A percentile compares a stretch with the other conserved stretches of the same genome.
phyloP scores from a whole-genome alignment of 2,329 filamentous ascomycete genomes.

The Thielaviopsis punctulata region DNA sequence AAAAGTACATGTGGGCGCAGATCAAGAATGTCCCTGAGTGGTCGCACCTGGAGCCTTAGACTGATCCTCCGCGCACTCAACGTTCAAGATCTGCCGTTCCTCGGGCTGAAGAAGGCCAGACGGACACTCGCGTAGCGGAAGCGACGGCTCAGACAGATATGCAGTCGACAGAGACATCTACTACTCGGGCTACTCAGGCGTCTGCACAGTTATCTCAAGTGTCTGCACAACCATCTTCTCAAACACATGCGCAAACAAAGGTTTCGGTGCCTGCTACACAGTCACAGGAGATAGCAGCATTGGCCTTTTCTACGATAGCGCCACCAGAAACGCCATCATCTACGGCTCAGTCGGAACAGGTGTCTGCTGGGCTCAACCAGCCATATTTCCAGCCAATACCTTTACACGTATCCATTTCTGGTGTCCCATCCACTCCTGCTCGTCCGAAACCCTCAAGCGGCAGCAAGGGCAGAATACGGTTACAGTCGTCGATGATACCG shows the following conservation, averaged over 20 bases:
- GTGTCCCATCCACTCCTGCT: background rate
- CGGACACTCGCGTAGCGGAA: background rate
- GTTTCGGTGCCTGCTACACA: background rate
- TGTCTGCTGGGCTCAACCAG: background rate
- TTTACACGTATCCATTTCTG: background rate
- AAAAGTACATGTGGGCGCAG: conserved; percentile 88
- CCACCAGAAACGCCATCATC: background rate
- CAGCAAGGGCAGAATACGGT: background rate
- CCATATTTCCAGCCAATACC: background rate
- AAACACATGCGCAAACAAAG: background rate
- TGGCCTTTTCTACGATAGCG: background rate
- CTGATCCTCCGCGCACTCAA: background rate
- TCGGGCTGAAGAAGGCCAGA: background rate
- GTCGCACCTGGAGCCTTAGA: conserved; percentile 39
- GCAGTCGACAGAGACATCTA: too few species aligned
- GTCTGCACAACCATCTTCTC: too few species aligned
- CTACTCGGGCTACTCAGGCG: too few species aligned
- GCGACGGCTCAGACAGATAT: too few species aligned
- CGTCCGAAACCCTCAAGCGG: background rate
- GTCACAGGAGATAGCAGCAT: background rate
- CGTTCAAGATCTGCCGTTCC: background rate
- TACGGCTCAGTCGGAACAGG: background rate
- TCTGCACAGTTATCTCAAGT: too few species aligned
- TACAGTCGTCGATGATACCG: background rate
- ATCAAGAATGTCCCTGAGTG: conserved; percentile 87